Base-by-base conservation (phyloP, 2,329 filamentous ascomycete genomes). In the Cercospora zeae-maydis region DNA sequence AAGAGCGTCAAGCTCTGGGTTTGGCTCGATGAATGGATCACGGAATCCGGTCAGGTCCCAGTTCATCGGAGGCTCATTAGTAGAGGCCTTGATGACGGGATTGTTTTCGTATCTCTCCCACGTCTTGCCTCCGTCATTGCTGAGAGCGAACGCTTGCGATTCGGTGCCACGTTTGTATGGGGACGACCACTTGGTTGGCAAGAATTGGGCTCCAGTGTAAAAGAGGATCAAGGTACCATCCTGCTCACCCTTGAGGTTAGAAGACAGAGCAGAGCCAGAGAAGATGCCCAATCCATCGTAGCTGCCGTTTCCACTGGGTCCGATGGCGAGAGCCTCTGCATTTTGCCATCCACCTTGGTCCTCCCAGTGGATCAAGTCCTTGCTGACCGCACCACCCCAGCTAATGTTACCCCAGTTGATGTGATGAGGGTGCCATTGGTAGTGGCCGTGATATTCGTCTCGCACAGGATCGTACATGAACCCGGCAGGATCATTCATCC, bases 221-320 rank as follows among this genome's bases (percentile, higher is more conserved):
- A 82, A 78, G 13, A 76, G 69, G 11, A 80, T 73, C 1, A 82
- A 75, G 5, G 79, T 79, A 39, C 79, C 80, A 64, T 82, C 76
- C 39, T 75, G 68, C 61, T 81, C 76, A 33, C 81, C 81, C 3
- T 77, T 66, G 0, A 81, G 70, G 11, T 82, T 82, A 7, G 81
- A 79, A 1, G 82, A 79, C 64, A 80, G 78, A 3, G 78, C 76
- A 37, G 80, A 82, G 3, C 83, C 83, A 4, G 79, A 82, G 70
- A 84, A 84, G 33, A 84, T 80, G 0, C 82, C 82, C 11, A 83
- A 74, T 1, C 79, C 75, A 61, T 84, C 80, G 67, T 84, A 84
- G 7, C 74, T 72, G 42, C 75, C 75, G 60, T 75, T 73, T 59
- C 77, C 78, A 13, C 75, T 75, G 7, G 79, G 78, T 4, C 74